These are phyloP conservation scores for Colletotrichum caudatum DNA, from an alignment of 2,329 filamentous ascomycete genomes.

Conservation along the genomic window DNA sequence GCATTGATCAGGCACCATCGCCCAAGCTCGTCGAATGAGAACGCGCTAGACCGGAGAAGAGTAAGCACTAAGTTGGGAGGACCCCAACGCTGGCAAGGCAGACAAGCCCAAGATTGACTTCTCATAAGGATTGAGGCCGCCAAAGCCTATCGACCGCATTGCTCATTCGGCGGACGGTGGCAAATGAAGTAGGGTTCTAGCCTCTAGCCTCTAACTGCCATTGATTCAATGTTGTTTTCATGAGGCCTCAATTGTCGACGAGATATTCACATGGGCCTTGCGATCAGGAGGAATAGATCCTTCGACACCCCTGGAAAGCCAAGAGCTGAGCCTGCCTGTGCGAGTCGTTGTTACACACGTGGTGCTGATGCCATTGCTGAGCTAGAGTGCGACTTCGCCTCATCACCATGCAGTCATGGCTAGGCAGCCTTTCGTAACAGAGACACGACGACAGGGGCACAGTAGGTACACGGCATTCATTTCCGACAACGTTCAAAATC, in stretches of 20 bases:
- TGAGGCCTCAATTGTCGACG: neutral
- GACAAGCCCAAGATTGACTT: neutral
- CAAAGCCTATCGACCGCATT: neutral
- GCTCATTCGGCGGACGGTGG: slow-evolving; percentile 20
- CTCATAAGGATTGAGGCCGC: slow-evolving; percentile 9
- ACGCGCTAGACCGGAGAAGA: neutral
- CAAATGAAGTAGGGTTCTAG: neutral
- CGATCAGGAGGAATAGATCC: neutral
- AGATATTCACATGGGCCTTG: neutral
- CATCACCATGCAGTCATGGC: neutral
- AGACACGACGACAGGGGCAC: neutral
- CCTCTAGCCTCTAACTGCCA: too few relatives aligned
- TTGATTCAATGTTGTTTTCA: too few relatives aligned
- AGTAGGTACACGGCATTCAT: neutral
- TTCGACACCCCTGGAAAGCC: neutral
- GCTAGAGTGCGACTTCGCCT: neutral
- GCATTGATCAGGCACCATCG: neutral
- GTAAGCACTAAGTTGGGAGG: slow-evolving; percentile 22
- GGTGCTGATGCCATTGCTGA: neutral
- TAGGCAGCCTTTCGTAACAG: neutral
- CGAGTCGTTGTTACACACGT: too few relatives aligned
- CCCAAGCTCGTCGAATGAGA: neutral
- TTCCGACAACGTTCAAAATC: too few relatives aligned
- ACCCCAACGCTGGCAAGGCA: slow-evolving; percentile 3
- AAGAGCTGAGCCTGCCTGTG: neutral